Base-by-base conservation (phyloP, 345 rosid species). In the Syzygium oleosum region DNA sequence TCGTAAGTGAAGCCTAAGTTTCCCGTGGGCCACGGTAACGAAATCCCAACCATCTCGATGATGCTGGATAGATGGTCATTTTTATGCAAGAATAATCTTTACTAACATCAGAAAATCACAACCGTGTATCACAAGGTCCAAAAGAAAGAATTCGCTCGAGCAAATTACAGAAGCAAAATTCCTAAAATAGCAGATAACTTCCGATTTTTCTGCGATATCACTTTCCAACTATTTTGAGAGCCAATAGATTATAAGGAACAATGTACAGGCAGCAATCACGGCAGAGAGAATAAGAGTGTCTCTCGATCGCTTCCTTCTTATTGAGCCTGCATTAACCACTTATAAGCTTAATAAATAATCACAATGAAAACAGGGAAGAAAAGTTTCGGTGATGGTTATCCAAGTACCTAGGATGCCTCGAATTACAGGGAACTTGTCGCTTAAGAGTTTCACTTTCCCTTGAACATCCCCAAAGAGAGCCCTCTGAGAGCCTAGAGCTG, bases 211-310 rank as follows among this genome's bases (percentile, higher is more conserved):
- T 52, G 88, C 58, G 51, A 59, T 86, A 87, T 29, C 16, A 65
- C 77, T 85, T 87, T 84, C 46, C 34, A 53, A 88, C 91, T 91
- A 98, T 89, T 98, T 97, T 14, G 99, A 97, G 88, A 96, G 96
- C 98, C 99, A 96, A 89, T 97, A 96, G 92, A 98, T 92, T 73
- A 97, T 93, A 89, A 96, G 95, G 91, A 98, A 97, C 93, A 98
- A 90, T 51, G 97, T 97, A 91, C 99, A 97, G 87, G 94, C 98
- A 58, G 98, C 98, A 25, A 97, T 97, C 3, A 97, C 99, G 29
- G 98, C 98, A 2, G 98, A 93, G 73, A 98, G 96, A 90, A 98
- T 96, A 80, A 94, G 92, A 9, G 97, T 97, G 94, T 98, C 98
- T 86, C 99, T 94, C 85, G 98, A 98, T 46, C 95, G 93, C 84